phyloP scores from a whole-genome alignment of 2,329 filamentous ascomycete genomes.

The Drechslerella dactyloides region DNA sequence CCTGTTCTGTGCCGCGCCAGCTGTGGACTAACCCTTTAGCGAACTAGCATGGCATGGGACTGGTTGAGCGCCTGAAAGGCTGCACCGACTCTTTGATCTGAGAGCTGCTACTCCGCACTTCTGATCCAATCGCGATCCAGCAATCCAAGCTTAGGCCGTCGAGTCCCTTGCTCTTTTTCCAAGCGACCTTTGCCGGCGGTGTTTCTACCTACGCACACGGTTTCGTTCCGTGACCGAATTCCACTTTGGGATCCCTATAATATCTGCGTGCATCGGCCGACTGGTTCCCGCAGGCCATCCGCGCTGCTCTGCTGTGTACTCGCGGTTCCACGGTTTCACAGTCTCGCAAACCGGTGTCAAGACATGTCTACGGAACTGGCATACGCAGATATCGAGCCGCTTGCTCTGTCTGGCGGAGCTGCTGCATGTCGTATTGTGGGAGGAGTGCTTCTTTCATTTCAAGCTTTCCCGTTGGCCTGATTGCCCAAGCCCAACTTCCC shows the following conservation, averaged over 20 bases:
- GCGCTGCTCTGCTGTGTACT: no score
- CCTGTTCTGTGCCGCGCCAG: constrained; percentile 41
- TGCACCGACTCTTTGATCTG: constrained; percentile 23
- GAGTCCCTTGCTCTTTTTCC: constrained; percentile 35
- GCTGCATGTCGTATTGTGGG: constrained; percentile 14
- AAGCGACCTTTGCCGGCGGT: constrained; percentile 26
- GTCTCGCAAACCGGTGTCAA: no score
- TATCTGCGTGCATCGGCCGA: constrained; percentile 18
- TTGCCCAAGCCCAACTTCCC: constrained; percentile 32
- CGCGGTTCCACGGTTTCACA: no score
- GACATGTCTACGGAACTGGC: not conserved
- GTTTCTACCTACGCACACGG: constrained; percentile 9
- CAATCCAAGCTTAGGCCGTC: constrained; percentile 3
- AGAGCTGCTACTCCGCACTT: constrained; percentile 47
- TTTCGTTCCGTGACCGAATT: constrained; percentile 21
- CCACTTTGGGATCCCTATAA: constrained; percentile 19
- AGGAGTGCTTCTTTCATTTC: constrained; percentile 29
- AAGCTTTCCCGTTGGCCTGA: constrained; percentile 30
- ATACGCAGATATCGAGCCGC: not conserved
- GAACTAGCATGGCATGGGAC: constrained; percentile 5
- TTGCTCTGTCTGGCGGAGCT: not conserved
- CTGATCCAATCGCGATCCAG: constrained; percentile 40
- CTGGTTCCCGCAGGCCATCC: constrained; percentile 15
- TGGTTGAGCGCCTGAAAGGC: constrained; percentile 30
- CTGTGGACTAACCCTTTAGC: constrained; percentile 6